Evolutionary conservation across 495 filamentous ascomycete species (phyloP).

Genomic region (Extremus antarcticus): DNA sequence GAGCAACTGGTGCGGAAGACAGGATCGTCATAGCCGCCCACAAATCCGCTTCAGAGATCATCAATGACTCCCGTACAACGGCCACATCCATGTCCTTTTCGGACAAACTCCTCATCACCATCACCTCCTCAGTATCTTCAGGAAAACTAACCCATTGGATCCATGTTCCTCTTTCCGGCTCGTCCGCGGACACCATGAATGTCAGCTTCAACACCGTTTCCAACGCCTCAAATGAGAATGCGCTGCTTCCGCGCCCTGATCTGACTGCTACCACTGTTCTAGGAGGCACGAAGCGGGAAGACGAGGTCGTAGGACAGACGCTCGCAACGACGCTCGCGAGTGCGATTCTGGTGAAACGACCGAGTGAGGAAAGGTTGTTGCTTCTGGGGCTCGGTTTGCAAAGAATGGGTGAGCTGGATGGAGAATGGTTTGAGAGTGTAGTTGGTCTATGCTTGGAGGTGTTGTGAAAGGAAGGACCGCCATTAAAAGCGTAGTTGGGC

Average conservation of each 20-base stretch:
- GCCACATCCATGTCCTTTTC: conserved; percentile 62
- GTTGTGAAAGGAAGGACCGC: too few species aligned
- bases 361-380: conserved; percentile 66
- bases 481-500: too few species aligned
- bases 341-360: conserved; percentile 56
- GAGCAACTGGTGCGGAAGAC: too few species aligned
- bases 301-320: conserved; percentile 77
- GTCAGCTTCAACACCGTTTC: conserved; percentile 29
- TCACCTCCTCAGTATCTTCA: conserved; percentile 48
- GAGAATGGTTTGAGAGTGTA: conserved; percentile 70
- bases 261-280: conserved; percentile 82
- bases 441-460: conserved; percentile 68
- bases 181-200: conserved; percentile 34
- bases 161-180: conserved; percentile 69
- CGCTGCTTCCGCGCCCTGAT: conserved; percentile 63
- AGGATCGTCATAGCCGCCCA: too few species aligned
- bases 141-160: conserved; percentile 91
- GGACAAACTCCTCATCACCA: conserved; percentile 85
- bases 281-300: conserved; percentile 66
- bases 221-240: conserved; percentile 40
- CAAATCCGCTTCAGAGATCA: conserved; percentile 52
- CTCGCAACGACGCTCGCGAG: conserved; percentile 82
- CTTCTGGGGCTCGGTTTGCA: conserved; percentile 73
- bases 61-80: conserved; percentile 61
- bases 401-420: conserved; percentile 41